These are phyloP conservation scores for Botrytis byssoidea DNA, from an alignment of 2,329 filamentous ascomycete species.

Conservation along the genomic window DNA sequence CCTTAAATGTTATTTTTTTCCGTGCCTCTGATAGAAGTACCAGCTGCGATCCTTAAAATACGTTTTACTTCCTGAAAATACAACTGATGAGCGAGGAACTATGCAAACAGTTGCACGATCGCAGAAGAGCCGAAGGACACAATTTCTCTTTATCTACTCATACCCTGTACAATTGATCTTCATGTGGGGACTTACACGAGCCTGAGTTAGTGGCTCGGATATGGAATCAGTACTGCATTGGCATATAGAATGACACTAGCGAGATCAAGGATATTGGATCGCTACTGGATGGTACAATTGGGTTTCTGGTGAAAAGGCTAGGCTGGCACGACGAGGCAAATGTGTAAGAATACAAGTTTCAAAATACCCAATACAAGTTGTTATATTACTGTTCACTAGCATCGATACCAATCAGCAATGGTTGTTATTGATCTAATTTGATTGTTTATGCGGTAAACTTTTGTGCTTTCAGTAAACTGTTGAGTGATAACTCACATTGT, in stretches of 20 bases:
- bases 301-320: not conserved
- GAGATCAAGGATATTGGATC: slow-evolving; percentile 7
- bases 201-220: slow-evolving; percentile 22
- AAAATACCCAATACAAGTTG: slow-evolving; percentile 15
- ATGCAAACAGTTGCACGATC: slow-evolving; percentile 75
- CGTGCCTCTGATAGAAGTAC: not conserved
- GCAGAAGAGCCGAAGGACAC: slow-evolving; percentile 82
- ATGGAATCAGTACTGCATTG: slow-evolving; percentile 4
- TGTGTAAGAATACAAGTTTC: slow-evolving; percentile 10
- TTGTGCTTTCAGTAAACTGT: not conserved
- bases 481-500: not conserved
- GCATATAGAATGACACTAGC: slow-evolving; percentile 6
- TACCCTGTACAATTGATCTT: slow-evolving; percentile 92
- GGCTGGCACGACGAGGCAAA: not conserved
- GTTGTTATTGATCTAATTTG: not conserved
- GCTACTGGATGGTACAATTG: not conserved
- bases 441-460: not conserved
- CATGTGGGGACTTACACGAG: slow-evolving; percentile 73
- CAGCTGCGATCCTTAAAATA: slow-evolving; percentile 94
- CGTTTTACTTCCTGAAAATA: slow-evolving; percentile 84
- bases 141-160: slow-evolving; percentile 91
- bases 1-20: not conserved
- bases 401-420: not conserved
- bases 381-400: not conserved
- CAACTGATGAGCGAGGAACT: slow-evolving; percentile 57